Evolutionary conservation across 73 alveolate genomes (phyloP), one percentile per base, ranked within the genome.

Genomic region (Urostyla sp.): DNA sequence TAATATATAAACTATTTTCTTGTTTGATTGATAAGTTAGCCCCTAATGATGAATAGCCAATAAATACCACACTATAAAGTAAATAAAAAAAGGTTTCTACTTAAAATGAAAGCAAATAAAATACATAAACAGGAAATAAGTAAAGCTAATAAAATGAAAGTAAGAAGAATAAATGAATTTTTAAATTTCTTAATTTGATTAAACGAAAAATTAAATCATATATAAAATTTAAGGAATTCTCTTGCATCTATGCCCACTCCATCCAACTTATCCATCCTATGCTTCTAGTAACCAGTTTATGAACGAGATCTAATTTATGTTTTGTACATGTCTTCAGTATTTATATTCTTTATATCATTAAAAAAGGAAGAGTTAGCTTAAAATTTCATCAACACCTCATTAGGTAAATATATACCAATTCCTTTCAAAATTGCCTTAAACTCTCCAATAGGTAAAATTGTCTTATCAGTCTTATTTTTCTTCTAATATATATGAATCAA

Each of bases 201-300:
- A 8, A 50, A 10, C 13, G 20, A 8, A 8, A 21, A 10, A 13
- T 16, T 10, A 16, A 50, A 6, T 63, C 79, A 63, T 38, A 63
- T 10, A 46, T 63, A 40, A 31, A 15, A 63, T 24, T 63, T 63
- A 21, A 63, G 50, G 26, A 63, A 63, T 24, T 63, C 79, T 63
- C 60, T 63, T 3, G 79, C 79, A 63, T 63, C 79, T 6, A 63
- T 43, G 4, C 79, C 79, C 1, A 1, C 10, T 18, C 56, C n/a
- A n/a, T n/a, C n/a, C n/a, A n/a, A n/a, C n/a, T n/a, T n/a, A n/a
- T n/a, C n/a, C n/a, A n/a, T n/a, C n/a, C n/a, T n/a, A n/a, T n/a
- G n/a, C n/a, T n/a, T n/a, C n/a, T n/a, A n/a, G n/a, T n/a, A n/a
- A n/a, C n/a, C n/a, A n/a, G n/a, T n/a, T n/a, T n/a, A n/a, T n/a